Evolutionary conservation across 176 grass and related monocot species (phyloP), one percentile per base, ranked within the genome.

Genomic region (Carex kokanica): DNA sequence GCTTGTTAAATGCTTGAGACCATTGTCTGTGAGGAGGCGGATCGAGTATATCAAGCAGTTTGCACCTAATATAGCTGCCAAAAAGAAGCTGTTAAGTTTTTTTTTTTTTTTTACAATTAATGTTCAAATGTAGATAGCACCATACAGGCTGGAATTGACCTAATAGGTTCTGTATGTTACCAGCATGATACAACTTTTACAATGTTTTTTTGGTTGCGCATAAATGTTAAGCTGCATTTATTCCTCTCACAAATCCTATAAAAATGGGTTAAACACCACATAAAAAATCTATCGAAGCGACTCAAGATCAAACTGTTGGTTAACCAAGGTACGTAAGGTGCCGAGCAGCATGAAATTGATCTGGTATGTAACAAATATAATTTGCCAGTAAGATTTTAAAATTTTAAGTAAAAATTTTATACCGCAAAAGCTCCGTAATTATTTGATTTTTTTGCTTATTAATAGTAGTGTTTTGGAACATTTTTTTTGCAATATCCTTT

Each of bases 21-120:
- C 82, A 85, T 86, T 98, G 56, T 82, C 82, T 40, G 78, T 70
- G 55, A 65, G 21, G 85, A 87, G 71, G 58, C 86, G 92, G 78
- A 85, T 85, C 68, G 86, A 92, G 69, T 91, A 94, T 78, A 91
- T 98, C n/a, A 85, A 84, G 84, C 90, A 88, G 60, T 86, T 87
- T 64, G 92, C 92, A 84, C 92, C 95, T 85, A 94, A 93, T 25
- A 90, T 98, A 82, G 95, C 92, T 18, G 87, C 58, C 70, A 95
- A 87, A 88, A 90, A 83, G 82, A 94, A 88, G 84, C 47, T 94
- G 95, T 98, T 49, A 86, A 84, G 92, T 91, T 71, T 40, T 32
- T 68, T 29, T 78, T 68, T 29, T 78, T 56, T 29, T 75, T 23
- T 17, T 74, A 7, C n/a, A 25, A 52, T 21, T 51, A 51, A 74